Conservation (phyloP, 108 stramenopile genomes). For the Cyclotella cryptica region DNA sequence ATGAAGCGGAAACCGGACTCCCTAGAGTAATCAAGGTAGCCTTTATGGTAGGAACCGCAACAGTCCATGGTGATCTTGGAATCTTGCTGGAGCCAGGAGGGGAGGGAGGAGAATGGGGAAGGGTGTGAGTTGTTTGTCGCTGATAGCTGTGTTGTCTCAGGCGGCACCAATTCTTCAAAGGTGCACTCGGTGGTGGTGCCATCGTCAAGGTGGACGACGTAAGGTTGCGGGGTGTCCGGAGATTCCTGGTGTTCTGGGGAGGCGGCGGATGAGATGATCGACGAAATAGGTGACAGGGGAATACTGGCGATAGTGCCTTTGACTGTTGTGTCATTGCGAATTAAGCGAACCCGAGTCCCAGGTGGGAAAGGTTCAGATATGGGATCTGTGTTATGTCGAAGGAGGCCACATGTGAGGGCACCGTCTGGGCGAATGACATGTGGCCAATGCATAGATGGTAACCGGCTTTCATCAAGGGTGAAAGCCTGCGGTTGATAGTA, state of each 20-base stretch:
- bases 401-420: slow-evolving; percentile 14
- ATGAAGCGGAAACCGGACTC: too few species aligned
- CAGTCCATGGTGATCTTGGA: slow-evolving; percentile 14
- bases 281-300: too few species aligned
- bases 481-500: slow-evolving; percentile 12
- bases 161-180: background rate
- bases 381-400: slow-evolving; percentile 12
- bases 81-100: slow-evolving; percentile 1
- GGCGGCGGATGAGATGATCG: too few species aligned
- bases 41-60: slow-evolving; percentile 9
- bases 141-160: background rate
- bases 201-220: slow-evolving; percentile 12
- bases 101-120: background rate
- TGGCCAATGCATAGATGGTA: slow-evolving; percentile 6
- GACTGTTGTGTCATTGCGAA: background rate
- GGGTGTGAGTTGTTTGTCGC: too few species aligned
- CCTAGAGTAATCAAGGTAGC: background rate
- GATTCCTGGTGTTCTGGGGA: background rate
- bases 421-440: slow-evolving; percentile 2
- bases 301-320: slow-evolving; percentile 14
- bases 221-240: background rate
- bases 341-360: slow-evolving; percentile 17
- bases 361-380: slow-evolving; percentile 20
- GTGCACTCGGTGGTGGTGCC: background rate
- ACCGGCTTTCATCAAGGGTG: slow-evolving; percentile 14